Evolutionary conservation across 805 yeast genomes (phyloP).

Genomic region (Isabelozyma pseudorhagii): DNA sequence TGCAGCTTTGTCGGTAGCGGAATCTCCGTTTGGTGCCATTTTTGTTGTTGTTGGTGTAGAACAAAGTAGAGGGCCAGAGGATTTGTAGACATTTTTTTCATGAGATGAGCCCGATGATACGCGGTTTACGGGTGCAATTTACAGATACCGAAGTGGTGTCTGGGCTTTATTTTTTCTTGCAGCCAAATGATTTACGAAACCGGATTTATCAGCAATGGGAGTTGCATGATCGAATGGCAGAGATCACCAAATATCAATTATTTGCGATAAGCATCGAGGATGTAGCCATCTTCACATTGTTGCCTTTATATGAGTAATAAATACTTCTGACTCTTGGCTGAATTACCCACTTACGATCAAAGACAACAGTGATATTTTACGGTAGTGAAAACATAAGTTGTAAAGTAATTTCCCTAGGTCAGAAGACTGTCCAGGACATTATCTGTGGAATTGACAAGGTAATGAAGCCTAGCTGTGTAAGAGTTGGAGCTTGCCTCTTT

Average conservation of each 20-base stretch:
- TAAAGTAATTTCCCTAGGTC: background rate
- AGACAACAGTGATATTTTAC: background rate
- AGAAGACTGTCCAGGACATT: background rate
- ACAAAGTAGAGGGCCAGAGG: background rate
- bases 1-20: conserved; percentile 66
- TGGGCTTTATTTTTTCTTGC: too few relatives aligned
- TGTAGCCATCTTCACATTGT: too few relatives aligned
- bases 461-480: background rate
- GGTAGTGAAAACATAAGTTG: background rate
- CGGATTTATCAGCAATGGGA: too few relatives aligned
- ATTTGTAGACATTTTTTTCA: background rate
- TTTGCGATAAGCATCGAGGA: too few relatives aligned
- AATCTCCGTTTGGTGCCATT: conserved; percentile 11
- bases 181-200: too few relatives aligned
- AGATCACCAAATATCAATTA: too few relatives aligned
- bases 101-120: background rate
- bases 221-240: too few relatives aligned
- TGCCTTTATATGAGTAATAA: too few relatives aligned
- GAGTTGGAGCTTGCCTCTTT: background rate
- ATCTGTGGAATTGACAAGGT: background rate
- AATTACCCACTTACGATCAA: too few relatives aligned
- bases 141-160: too few relatives aligned
- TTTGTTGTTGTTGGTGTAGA: background rate
- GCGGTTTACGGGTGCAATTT: background rate
- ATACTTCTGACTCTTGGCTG: too few relatives aligned